These are phyloP conservation scores for Suillus spraguei DNA, from an alignment of 768 basidiomycete species.

Conservation along the genomic window DNA sequence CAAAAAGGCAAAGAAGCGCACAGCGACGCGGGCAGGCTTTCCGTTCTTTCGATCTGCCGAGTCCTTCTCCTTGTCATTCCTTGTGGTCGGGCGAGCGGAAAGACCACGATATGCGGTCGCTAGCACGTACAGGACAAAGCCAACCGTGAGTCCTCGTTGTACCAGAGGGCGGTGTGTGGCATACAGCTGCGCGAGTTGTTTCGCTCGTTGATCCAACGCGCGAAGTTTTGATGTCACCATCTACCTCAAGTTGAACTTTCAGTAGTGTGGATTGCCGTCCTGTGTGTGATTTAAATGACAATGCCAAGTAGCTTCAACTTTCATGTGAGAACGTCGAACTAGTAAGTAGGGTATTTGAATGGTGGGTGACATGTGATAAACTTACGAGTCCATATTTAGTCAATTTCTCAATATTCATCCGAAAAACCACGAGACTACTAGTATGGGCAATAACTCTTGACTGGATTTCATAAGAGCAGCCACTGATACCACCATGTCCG, in stretches of 20 bases:
- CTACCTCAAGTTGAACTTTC: background rate
- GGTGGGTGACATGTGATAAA: slow-evolving; percentile 4
- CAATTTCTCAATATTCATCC: background rate
- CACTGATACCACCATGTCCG: slow-evolving; percentile 10
- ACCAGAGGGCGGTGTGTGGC: slow-evolving; percentile 65
- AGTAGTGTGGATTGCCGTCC: background rate
- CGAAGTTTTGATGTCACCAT: slow-evolving; percentile 36
- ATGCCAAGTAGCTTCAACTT: background rate
- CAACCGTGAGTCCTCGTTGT: slow-evolving; percentile 68
- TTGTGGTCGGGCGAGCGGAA: slow-evolving; percentile 42
- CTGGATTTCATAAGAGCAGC: background rate
- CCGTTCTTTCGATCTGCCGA: slow-evolving; percentile 31
- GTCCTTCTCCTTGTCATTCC: slow-evolving; percentile 22
- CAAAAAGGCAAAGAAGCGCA: slow-evolving; percentile 37
- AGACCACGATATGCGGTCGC: slow-evolving; percentile 62
- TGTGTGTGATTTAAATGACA: background rate
- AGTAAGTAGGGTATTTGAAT: background rate
- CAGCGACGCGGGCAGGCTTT: slow-evolving; percentile 67
- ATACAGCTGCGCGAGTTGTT: slow-evolving; percentile 55
- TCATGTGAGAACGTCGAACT: no score
- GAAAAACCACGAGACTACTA: background rate
- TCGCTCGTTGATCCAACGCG: slow-evolving; percentile 40
- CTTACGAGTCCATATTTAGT: background rate
- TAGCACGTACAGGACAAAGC: slow-evolving; percentile 74
- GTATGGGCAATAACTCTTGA: background rate